Evolutionary conservation across 352 stramenopile species (phyloP).

Genomic region (Globisporangium spinosum): DNA sequence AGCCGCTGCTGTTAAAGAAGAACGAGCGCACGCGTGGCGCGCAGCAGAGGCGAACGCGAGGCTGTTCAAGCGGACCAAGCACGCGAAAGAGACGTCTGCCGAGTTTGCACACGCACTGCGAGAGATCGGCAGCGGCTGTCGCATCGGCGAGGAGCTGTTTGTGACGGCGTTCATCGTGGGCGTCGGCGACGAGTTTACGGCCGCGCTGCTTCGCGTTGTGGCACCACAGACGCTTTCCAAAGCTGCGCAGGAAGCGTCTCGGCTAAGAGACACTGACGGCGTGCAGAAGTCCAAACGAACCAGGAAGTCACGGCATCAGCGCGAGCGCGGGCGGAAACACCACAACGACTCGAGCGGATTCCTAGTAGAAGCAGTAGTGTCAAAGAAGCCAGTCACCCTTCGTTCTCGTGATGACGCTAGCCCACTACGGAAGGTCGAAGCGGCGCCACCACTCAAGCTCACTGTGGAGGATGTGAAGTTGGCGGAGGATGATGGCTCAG

Average conservation of each 20-base stretch:
- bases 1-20: not conserved
- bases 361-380: not conserved
- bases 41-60: slow-evolving; percentile 7
- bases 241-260: slow-evolving; percentile 10
- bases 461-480: not conserved
- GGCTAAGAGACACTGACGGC: slow-evolving; percentile 11
- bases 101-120: slow-evolving; percentile 8
- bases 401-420: not conserved
- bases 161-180: slow-evolving; percentile 16
- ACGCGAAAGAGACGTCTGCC: slow-evolving; percentile 11
- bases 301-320: slow-evolving; percentile 2
- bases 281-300: not conserved
- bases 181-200: slow-evolving; percentile 16
- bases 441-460: not conserved
- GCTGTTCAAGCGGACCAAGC: slow-evolving; percentile 16
- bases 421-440: slow-evolving; percentile 2
- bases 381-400: not conserved
- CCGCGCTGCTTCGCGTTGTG: slow-evolving; percentile 12
- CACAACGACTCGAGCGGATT: not conserved
- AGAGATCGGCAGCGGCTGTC: not conserved
- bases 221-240: slow-evolving; percentile 4
- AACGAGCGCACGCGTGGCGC: slow-evolving; percentile 1
- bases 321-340: not conserved
- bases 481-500: not conserved
- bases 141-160: slow-evolving; percentile 9